Base-by-base conservation (phyloP, 179 eudicot species). In the Amaranthus tricolor region DNA sequence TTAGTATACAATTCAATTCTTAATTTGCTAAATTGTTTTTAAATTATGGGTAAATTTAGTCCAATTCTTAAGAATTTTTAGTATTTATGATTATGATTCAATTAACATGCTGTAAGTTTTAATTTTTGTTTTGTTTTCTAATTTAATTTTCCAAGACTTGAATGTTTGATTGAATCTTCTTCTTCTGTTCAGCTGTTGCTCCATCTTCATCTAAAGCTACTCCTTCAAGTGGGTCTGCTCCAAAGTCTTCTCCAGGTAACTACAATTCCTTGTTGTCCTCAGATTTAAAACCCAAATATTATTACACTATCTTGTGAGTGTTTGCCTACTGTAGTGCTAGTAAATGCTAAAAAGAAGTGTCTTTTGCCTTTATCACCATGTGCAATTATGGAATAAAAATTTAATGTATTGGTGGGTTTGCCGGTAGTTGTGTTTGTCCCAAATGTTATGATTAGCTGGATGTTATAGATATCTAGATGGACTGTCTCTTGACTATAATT, bases 201-300 rank as follows among this genome's bases (percentile, higher is more conserved):
- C 55, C 13, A 66, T 20, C 70, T 7, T n/a, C 54, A 6, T 49
- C 70, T 11, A 6, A 54, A 19, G 20, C 56, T 10, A 48, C 70
- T 5, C 15, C 70, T 66, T 20, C 70, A 9, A 12, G 55, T 48
- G 70, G 70, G 5, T 66, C 70, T 17, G 50, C 70, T 19, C 54
- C 70, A 48, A 16, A 24, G 31, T 24, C 31, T 47, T 3, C 70
- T 66, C 31, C 70, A 66, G 70, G 70, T 66, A 66, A 66, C 6
- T 16, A 66, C 19, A 7, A 5, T 49, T 66, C n/a, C 56, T 47
- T n/a, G 3, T n/a, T 64, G 49, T n/a, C 19, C 50, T 31, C 15
- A 2, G 14, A 24, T 12, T 40, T 40, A 7, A 21, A 7, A 1
- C 15, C 12, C 17, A 62, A 62, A 12, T 11, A 6, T 7, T 8